phyloP scores from a whole-genome alignment of 2,329 filamentous ascomycete genomes.

The Hypoxylon sp. region DNA sequence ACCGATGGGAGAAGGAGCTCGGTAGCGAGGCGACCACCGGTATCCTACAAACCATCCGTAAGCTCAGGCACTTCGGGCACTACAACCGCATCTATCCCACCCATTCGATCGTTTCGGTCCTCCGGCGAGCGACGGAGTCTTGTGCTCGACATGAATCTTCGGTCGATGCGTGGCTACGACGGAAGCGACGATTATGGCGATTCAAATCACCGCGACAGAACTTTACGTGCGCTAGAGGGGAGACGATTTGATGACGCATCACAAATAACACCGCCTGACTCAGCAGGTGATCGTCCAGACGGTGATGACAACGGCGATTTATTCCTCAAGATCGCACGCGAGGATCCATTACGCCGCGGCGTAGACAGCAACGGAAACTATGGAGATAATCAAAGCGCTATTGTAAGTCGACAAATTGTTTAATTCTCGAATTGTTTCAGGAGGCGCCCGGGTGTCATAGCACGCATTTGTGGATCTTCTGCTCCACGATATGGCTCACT shows the following conservation, averaged over 20 bases:
- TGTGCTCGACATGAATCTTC: conserved; percentile 66
- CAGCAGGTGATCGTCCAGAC: conserved; percentile 57
- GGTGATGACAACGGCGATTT: conserved; percentile 71
- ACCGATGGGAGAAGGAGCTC: conserved; percentile 65
- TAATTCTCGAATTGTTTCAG: conserved; percentile 34
- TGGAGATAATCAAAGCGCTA: conserved; percentile 58
- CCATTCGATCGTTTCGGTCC: conserved; percentile 70
- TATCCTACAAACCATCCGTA: conserved; percentile 65
- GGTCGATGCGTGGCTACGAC: conserved; percentile 61
- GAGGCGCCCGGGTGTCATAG: conserved; percentile 8
- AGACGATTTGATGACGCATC: conserved; percentile 56
- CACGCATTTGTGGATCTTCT: conserved; percentile 14
- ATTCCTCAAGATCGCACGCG: conserved; percentile 71
- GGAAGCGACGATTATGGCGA: conserved; percentile 61
- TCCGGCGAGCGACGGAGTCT: conserved; percentile 70
- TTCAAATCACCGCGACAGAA: conserved; percentile 63
- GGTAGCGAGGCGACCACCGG: conserved; percentile 62
- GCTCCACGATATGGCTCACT: not conserved
- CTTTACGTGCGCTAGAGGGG: conserved; percentile 67
- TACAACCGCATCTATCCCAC: conserved; percentile 61
- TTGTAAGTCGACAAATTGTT: conserved; percentile 61
- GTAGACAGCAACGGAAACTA: conserved; percentile 55
- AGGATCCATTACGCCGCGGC: conserved; percentile 62
- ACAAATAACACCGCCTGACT: conserved; percentile 60
- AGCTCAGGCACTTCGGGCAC: conserved; percentile 51